phyloP scores from a whole-genome alignment of 805 yeast species.

The Metschnikowia colocasiae region DNA sequence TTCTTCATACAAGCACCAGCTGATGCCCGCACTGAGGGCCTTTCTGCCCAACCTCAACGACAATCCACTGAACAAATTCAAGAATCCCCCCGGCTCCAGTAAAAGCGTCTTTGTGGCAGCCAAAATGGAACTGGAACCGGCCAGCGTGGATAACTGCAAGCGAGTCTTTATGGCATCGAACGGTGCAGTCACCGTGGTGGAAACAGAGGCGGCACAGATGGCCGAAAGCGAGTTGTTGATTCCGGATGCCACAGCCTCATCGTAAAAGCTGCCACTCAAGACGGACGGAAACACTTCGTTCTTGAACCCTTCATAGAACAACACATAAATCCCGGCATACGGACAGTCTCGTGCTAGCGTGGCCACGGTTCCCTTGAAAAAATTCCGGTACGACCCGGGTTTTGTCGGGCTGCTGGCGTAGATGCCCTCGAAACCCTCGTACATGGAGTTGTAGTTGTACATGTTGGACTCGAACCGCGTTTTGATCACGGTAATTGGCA shows the following conservation, averaged over 20 bases:
- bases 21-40: constrained; percentile 88
- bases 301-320: constrained; percentile 71
- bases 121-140: constrained; percentile 43
- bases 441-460: constrained; percentile 63
- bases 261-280: constrained; percentile 11
- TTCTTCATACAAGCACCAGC: constrained; percentile 97
- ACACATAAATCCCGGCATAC: constrained; percentile 88
- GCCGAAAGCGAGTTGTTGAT: constrained; percentile 67
- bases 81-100: constrained; percentile 45
- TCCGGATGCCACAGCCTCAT: constrained; percentile 12
- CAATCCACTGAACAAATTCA: constrained; percentile 76
- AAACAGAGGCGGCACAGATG: constrained; percentile 65
- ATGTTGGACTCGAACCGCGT: constrained; percentile 83
- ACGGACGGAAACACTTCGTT: constrained; percentile 52
- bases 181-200: constrained; percentile 89
- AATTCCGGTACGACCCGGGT: constrained; percentile 54
- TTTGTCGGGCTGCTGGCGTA: constrained; percentile 29
- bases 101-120: constrained; percentile 39
- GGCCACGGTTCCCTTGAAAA: constrained; percentile 83
- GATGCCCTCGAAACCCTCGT: constrained; percentile 57
- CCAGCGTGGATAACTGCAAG: constrained; percentile 59
- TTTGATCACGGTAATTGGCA: constrained; percentile 92
- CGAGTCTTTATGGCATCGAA: constrained; percentile 92
- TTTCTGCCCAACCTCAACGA: constrained; percentile 78
- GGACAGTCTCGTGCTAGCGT: constrained; percentile 92